phyloP scores from a whole-genome alignment of 345 rosid genomes.

The Brassica incana region DNA sequence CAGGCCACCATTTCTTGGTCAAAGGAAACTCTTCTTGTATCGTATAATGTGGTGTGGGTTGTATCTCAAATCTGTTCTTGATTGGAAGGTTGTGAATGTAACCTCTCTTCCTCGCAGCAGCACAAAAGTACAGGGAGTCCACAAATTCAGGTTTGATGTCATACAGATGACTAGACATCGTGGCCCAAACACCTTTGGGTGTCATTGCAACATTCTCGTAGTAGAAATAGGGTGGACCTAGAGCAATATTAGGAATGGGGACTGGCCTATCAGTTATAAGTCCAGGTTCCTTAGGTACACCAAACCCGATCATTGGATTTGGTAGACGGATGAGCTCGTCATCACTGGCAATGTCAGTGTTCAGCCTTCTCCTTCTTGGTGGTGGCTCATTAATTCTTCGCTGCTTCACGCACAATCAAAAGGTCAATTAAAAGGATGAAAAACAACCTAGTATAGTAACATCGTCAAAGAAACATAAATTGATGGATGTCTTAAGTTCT shows the following conservation, averaged over 20 bases:
- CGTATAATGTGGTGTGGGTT: constrained; percentile 25
- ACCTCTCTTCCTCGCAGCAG: constrained; percentile 39
- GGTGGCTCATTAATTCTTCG: not conserved
- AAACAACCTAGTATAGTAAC: not conserved
- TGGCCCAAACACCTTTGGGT: constrained; percentile 39
- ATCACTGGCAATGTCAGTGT: not conserved
- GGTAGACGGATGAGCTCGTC: constrained; percentile 14
- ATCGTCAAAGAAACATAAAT: not conserved
- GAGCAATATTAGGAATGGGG: constrained; percentile 17
- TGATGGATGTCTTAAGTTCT: constrained; percentile 3
- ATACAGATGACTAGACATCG: constrained; percentile 27
- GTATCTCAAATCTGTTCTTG: constrained; percentile 24
- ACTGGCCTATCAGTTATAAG: constrained; percentile 4
- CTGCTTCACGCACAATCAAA: constrained; percentile 19
- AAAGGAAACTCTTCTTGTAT: constrained; percentile 32
- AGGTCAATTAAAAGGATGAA: not conserved
- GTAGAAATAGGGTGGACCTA: constrained; percentile 34
- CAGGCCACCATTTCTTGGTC: constrained; percentile 63
- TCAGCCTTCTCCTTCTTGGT: not conserved
- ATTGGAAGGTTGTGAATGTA: constrained; percentile 48
- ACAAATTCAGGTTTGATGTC: constrained; percentile 38
- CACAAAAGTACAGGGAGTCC: constrained; percentile 24
- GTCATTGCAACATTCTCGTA: constrained; percentile 38
- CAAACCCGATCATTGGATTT: constrained; percentile 42
- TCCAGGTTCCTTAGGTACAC: constrained; percentile 20